These are phyloP conservation scores for Chaetoceros tenuissimus DNA, from an alignment of 108 stramenopile genomes.

Conservation along the genomic window DNA sequence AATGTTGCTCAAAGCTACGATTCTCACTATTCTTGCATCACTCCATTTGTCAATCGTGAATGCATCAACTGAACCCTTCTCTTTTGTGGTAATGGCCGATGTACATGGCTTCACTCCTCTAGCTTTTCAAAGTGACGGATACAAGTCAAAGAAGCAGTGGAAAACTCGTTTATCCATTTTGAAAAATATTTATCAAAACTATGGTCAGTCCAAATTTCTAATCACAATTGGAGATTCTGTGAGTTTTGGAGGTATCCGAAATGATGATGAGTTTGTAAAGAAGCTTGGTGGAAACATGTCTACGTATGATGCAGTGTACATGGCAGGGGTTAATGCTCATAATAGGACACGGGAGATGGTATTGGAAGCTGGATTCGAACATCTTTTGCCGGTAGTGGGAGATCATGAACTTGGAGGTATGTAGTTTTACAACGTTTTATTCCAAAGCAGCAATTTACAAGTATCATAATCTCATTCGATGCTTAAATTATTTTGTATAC, in stretches of 20 bases:
- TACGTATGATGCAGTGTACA: neutral
- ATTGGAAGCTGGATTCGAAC: neutral
- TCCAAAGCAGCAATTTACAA: too few relatives aligned
- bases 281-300: neutral
- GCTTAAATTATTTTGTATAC: too few relatives aligned
- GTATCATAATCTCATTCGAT: too few relatives aligned
- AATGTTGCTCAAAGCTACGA: too few relatives aligned
- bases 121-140: neutral
- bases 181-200: neutral
- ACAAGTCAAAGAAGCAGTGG: neutral
- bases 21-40: too few relatives aligned
- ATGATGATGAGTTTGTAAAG: neutral
- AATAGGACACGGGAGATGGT: neutral
- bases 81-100: neutral
- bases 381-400: neutral
- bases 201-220: neutral
- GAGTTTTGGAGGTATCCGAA: conserved; percentile 1
- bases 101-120: neutral
- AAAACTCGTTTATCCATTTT: neutral
- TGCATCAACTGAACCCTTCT: too few relatives aligned
- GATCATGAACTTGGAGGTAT: conserved; percentile 8
- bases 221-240: neutral
- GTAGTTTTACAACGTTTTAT: too few relatives aligned
- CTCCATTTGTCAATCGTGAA: too few relatives aligned
- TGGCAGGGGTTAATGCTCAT: neutral